A percentile compares a stretch with the other conserved stretches of the same genome.
These are phyloP conservation scores for Clitoria ternatea DNA, from an alignment of 306 rosid species.

Conservation along the genomic window DNA sequence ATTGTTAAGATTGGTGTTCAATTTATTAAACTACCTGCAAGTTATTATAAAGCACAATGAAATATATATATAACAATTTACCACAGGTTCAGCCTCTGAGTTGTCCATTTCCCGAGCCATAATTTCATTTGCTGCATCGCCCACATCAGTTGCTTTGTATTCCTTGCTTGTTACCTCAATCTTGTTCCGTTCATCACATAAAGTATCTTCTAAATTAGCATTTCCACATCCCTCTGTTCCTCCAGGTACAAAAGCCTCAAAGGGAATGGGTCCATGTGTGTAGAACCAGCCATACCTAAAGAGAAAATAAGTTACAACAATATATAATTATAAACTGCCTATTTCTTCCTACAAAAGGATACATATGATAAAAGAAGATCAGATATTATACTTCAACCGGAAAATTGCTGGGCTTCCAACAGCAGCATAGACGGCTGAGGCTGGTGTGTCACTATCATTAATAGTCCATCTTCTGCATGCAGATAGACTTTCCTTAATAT, in stretches of 20 bases:
- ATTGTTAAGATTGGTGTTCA: not conserved
- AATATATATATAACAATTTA: conserved; percentile 23
- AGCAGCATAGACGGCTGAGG: conserved; percentile 61
- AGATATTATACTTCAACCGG: conserved; percentile 63
- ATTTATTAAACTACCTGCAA: not conserved
- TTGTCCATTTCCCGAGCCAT: conserved; percentile 32
- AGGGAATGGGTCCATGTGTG: conserved; percentile 27
- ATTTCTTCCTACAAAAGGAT: not conserved
- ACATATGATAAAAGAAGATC: not conserved
- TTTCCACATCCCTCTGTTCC: conserved; percentile 22
- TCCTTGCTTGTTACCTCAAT: conserved; percentile 27
- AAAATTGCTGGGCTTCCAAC: conserved; percentile 72
- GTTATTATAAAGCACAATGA: not conserved
- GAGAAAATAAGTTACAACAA: conserved; percentile 32
- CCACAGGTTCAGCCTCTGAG: conserved; percentile 31
- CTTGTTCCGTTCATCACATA: conserved; percentile 27
- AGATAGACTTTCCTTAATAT: conserved; percentile 29
- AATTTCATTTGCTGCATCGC: conserved; percentile 30
- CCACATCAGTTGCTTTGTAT: conserved; percentile 27
- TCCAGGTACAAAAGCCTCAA: conserved; percentile 23
- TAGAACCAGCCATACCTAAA: conserved; percentile 88
- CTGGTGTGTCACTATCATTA: conserved; percentile 47
- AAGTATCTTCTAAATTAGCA: conserved; percentile 24
- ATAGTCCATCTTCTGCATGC: conserved; percentile 61
- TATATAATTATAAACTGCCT: not conserved